These are phyloP conservation scores for Pelagophyceae sp. DNA, from an alignment of 352 stramenopile genomes.

Conservation along the genomic window DNA sequence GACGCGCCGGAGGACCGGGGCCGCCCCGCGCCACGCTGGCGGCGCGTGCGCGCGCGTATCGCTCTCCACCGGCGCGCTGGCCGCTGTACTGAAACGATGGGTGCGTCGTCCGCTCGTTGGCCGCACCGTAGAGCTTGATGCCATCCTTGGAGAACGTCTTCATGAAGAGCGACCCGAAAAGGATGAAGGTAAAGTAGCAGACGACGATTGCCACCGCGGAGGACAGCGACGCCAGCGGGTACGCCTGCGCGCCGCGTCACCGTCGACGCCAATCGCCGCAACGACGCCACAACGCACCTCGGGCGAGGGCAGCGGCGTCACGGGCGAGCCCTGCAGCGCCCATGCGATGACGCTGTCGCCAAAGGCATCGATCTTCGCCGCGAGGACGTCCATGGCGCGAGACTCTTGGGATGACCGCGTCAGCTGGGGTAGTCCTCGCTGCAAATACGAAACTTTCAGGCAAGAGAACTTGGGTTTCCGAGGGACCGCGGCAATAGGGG, in stretches of 20 bases:
- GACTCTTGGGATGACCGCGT: too few relatives aligned
- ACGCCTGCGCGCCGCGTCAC: not conserved
- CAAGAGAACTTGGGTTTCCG: too few relatives aligned
- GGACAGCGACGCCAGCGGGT: slow-evolving; percentile 39
- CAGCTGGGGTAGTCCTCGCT: too few relatives aligned
- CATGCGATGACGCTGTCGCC: not conserved
- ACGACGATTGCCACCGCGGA: slow-evolving; percentile 47
- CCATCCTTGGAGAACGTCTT: slow-evolving; percentile 14
- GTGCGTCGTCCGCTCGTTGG: not conserved
- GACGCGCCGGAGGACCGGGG: too few relatives aligned
- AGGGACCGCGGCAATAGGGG: too few relatives aligned
- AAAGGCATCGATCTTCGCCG: not conserved
- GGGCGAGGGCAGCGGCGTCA: not conserved
- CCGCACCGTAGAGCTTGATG: not conserved
- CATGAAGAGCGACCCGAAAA: slow-evolving; percentile 49
- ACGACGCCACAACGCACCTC: not conserved
- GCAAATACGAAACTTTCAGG: too few relatives aligned
- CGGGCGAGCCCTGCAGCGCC: not conserved
- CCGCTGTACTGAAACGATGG: not conserved
- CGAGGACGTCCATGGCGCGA: not conserved
- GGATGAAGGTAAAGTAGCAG: slow-evolving; percentile 51
- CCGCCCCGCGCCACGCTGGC: too few relatives aligned
- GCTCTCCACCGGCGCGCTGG: not conserved
- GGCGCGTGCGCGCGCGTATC: not conserved
- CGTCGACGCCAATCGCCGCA: not conserved